Percentiles rank a stretch among this genome's conserved stretches.
Conservation (phyloP, 2,329 filamentous ascomycete genomes). For the Aspergillus neoniger region DNA sequence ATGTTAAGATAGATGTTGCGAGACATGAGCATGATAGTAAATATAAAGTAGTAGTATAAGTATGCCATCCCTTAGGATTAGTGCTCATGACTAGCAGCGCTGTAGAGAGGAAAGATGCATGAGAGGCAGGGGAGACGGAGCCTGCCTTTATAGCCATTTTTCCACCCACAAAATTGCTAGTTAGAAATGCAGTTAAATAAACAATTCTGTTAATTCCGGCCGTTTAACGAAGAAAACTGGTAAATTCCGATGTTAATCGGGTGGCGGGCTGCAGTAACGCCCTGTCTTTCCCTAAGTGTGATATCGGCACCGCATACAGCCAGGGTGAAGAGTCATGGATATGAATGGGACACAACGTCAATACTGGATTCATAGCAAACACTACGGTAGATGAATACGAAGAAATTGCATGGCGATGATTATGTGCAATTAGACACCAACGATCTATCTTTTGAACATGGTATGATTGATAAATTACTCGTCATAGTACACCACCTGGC, state of each 20-base stretch:
- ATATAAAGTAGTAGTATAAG: no score
- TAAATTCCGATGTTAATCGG: no score
- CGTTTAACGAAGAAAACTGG: no score
- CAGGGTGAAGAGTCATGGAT: no score
- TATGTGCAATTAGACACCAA: constrained; percentile 5
- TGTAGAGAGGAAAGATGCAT: background rate
- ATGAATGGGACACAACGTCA: no score
- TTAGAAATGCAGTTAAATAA: background rate
- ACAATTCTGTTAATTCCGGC: background rate
- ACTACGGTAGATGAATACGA: no score
- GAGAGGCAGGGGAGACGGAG: background rate
- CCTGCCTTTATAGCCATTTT: background rate
- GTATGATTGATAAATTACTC: constrained; percentile 25
- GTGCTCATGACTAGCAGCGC: background rate
- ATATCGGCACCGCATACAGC: no score
- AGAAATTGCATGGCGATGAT: background rate
- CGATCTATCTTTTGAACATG: constrained; percentile 18
- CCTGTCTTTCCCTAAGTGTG: no score
- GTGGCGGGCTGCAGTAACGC: no score
- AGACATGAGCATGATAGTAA: no score
- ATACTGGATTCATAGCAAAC: no score
- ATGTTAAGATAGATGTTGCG: no score
- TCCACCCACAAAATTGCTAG: background rate
- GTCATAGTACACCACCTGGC: constrained; percentile 27
- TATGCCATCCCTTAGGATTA: background rate